Percentiles rank a stretch among this genome's conserved stretches.
Conservation (phyloP, 2,329 filamentous ascomycete species). For the Coniochaeta sp. region DNA sequence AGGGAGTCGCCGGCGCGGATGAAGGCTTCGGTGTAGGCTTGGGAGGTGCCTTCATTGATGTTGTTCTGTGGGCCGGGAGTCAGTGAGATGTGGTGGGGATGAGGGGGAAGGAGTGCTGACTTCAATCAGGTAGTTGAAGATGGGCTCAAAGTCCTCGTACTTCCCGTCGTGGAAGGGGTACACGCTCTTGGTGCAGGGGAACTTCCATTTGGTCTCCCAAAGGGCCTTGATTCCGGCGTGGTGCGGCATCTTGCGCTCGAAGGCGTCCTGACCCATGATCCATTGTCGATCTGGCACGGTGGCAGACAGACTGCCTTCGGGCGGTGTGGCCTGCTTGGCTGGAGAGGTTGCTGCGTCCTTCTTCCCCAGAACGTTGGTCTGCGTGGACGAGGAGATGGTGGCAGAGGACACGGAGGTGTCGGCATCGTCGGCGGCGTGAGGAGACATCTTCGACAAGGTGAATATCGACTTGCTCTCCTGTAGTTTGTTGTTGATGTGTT, state of each 20-base stretch:
- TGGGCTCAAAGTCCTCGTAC: slow-evolving; percentile 61
- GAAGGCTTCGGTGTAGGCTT: slow-evolving; percentile 58
- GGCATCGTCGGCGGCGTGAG: too few relatives aligned
- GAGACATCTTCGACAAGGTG: background rate
- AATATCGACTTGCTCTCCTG: too few relatives aligned
- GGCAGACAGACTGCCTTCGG: background rate
- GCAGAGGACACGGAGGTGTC: too few relatives aligned
- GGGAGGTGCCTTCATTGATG: slow-evolving; percentile 58
- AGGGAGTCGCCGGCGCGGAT: slow-evolving; percentile 55
- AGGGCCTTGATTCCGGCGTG: slow-evolving; percentile 53
- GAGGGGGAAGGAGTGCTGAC: slow-evolving; percentile 23
- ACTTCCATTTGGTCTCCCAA: slow-evolving; percentile 74
- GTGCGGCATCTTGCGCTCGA: slow-evolving; percentile 43
- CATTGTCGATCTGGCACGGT: slow-evolving; percentile 19
- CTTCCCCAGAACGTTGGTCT: background rate
- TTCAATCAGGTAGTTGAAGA: slow-evolving; percentile 57
- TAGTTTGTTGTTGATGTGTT: too few relatives aligned
- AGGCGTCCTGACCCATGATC: slow-evolving; percentile 36
- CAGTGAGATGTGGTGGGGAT: background rate
- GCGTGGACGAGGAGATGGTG: background rate
- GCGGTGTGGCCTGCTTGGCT: background rate
- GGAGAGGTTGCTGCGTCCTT: background rate
- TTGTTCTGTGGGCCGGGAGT: slow-evolving; percentile 29
- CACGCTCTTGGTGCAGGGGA: slow-evolving; percentile 54
- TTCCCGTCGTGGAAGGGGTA: slow-evolving; percentile 71